Evolutionary conservation across 768 basidiomycete species (phyloP).

Genomic region (Cystofilobasidium bisporidii): DNA sequence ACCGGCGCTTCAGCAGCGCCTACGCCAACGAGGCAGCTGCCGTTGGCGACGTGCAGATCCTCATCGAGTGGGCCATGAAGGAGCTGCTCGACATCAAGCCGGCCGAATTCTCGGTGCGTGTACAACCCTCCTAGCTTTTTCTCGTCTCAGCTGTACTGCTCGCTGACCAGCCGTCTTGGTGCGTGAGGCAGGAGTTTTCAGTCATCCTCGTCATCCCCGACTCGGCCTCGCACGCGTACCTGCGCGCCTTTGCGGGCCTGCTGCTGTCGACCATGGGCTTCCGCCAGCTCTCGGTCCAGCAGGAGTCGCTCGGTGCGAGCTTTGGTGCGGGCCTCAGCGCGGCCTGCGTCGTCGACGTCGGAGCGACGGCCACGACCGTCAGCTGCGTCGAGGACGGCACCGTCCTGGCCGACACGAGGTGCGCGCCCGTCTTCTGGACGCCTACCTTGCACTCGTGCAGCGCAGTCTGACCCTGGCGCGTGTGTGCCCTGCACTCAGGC

Average conservation of each 20-base stretch:
- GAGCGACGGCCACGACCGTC: conserved; percentile 70
- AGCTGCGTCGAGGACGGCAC: conserved; percentile 92
- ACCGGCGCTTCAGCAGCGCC: conserved; percentile 72
- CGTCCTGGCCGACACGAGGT: conserved; percentile 80
- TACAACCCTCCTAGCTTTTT: not conserved
- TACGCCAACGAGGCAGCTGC: conserved; percentile 55
- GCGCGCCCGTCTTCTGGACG: conserved; percentile 26
- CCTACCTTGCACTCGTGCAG: no score
- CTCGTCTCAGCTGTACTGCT: not conserved
- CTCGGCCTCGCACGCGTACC: conserved; percentile 73
- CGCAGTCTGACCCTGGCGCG: not conserved
- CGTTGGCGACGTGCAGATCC: conserved; percentile 65
- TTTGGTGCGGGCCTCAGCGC: conserved; percentile 91
- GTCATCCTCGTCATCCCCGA: conserved; percentile 84
- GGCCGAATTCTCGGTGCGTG: conserved; percentile 42
- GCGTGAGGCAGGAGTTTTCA: conserved; percentile 59
- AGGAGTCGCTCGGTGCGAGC: conserved; percentile 88
- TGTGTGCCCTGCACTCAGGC: conserved; percentile 45
- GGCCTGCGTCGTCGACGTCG: conserved; percentile 93
- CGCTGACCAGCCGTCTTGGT: not conserved
- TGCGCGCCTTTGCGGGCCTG: conserved; percentile 64
- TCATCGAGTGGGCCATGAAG: conserved; percentile 55
- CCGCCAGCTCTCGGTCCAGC: conserved; percentile 83
- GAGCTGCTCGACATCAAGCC: conserved; percentile 52
- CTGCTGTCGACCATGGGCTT: conserved; percentile 73